Conservation (phyloP, 106 monocot genomes). For the Posidonia australis region DNA sequence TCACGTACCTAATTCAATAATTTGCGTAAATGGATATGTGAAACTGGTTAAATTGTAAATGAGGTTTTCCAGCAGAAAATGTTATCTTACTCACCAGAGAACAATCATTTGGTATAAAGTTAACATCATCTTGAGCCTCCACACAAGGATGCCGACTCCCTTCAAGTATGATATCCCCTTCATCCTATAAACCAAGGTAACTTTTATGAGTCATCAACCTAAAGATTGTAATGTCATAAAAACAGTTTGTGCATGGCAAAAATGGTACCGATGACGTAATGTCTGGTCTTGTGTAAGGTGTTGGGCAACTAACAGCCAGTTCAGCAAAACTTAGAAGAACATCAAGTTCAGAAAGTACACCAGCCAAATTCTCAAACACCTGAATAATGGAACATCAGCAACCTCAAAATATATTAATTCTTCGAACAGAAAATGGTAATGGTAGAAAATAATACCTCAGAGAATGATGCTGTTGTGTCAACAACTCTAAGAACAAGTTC, state of each 20-base stretch:
- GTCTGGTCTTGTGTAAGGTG: slow-evolving; percentile 77
- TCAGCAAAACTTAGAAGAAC: slow-evolving; percentile 94
- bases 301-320: slow-evolving; percentile 65
- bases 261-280: slow-evolving; percentile 60
- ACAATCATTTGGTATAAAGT: slow-evolving; percentile 98
- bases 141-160: slow-evolving; percentile 97
- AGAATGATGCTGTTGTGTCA: slow-evolving; percentile 58
- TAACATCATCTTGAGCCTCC: slow-evolving; percentile 93
- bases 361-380: slow-evolving; percentile 71
- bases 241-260: not conserved
- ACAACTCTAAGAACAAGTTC: slow-evolving; percentile 69
- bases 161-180: slow-evolving; percentile 88
- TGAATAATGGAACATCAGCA: slow-evolving; percentile 13
- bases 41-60: too few species aligned
- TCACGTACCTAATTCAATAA: slow-evolving; percentile 53
- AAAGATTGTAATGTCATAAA: not conserved
- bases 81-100: slow-evolving; percentile 49
- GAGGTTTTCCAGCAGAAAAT: too few species aligned
- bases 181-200: slow-evolving; percentile 46
- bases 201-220: not conserved
- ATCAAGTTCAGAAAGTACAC: slow-evolving; percentile 80
- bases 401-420: not conserved
- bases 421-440: not conserved
- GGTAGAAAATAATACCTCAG: slow-evolving; percentile 45
- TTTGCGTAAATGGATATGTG: not conserved